phyloP scores from a whole-genome alignment of 768 basidiomycete species.

The Tulasnella sp. region DNA sequence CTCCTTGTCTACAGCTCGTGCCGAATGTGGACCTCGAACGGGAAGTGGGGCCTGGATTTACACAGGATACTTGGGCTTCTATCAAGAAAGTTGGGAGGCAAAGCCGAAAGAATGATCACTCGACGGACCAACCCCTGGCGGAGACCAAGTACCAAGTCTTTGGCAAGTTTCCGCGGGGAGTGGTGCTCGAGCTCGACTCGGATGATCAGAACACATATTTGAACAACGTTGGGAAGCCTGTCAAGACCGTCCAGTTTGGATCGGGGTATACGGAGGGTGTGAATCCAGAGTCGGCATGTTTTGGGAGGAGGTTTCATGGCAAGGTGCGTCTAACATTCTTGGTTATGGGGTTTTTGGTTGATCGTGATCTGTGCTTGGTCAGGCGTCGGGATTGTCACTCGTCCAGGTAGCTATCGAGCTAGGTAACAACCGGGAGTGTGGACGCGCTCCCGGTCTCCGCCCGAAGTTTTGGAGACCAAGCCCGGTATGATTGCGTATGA shows the following conservation, averaged over 20 bases:
- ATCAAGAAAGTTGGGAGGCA: background rate
- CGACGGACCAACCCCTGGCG: no score
- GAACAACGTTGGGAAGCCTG: background rate
- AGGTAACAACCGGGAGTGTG: conserved; percentile 45
- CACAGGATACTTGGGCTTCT: conserved; percentile 4
- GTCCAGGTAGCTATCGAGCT: conserved; percentile 44
- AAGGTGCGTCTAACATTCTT: background rate
- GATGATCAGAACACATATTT: background rate
- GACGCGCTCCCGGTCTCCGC: conserved; percentile 35
- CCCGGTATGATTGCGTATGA: background rate
- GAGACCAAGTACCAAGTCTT: conserved; percentile 18
- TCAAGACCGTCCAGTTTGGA: background rate
- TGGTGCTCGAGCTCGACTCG: no score
- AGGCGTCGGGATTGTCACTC: conserved; percentile 30
- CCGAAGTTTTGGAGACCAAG: conserved; percentile 11
- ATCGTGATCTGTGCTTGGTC: no score
- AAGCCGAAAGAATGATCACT: background rate
- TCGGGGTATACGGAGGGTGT: background rate
- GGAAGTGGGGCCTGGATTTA: conserved; percentile 12
- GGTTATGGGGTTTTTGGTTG: background rate
- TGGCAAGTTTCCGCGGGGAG: no score
- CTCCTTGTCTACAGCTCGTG: conserved; percentile 21
- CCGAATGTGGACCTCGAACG: conserved; percentile 24
- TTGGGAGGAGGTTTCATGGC: conserved; percentile 4
- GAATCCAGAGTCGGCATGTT: background rate